Conservation (phyloP, 1,284 basidiomycete genomes). For the Sporisorium sorghi region DNA sequence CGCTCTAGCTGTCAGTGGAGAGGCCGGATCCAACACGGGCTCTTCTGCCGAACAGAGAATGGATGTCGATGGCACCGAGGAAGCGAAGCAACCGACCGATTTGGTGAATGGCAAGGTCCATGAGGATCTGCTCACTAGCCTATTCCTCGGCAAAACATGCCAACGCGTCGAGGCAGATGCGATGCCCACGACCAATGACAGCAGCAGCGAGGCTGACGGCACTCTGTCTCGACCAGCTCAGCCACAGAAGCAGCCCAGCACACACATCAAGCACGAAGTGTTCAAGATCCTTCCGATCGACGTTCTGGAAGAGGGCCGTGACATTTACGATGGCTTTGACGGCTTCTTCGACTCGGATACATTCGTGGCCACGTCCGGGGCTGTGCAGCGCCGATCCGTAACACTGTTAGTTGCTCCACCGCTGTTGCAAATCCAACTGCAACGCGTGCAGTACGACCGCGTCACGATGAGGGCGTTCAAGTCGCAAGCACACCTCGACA, state of each 20-base stretch:
- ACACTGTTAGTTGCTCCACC: conserved; percentile 87
- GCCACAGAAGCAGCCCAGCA: conserved; percentile 57
- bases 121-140: conserved; percentile 43
- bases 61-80: conserved; percentile 32
- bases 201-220: conserved; percentile 5
- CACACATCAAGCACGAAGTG: conserved; percentile 86
- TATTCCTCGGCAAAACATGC: conserved; percentile 62
- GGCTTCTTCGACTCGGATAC: conserved; percentile 86
- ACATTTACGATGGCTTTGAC: conserved; percentile 92
- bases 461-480: conserved; percentile 89
- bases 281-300: conserved; percentile 95
- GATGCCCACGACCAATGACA: not conserved
- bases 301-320: conserved; percentile 83
- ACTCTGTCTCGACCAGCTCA: conserved; percentile 21
- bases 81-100: not conserved
- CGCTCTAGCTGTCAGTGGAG: conserved; percentile 76
- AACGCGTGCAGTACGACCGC: conserved; percentile 97
- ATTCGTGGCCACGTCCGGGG: conserved; percentile 84
- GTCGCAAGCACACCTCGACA: conserved; percentile 93
- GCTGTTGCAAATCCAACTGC: conserved; percentile 89
- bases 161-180: conserved; percentile 54
- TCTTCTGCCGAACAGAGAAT: conserved; percentile 13
- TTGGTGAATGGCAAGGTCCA: not conserved
- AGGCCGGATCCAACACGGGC: not conserved
- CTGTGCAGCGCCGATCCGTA: conserved; percentile 87